These are phyloP conservation scores for Nitzschia sp. DNA, from an alignment of 108 stramenopile genomes.

Conservation along the genomic window DNA sequence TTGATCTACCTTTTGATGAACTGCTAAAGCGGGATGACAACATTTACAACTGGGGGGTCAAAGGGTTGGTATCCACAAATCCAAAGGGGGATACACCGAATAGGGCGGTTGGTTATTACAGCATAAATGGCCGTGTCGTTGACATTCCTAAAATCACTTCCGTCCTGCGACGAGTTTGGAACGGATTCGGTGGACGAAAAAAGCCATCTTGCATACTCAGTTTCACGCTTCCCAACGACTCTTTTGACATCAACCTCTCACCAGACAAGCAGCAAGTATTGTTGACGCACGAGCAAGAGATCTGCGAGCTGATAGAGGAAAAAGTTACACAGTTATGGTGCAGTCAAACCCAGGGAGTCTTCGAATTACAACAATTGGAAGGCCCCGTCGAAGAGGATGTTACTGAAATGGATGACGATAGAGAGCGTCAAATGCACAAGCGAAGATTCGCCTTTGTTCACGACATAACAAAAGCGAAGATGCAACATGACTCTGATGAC, in stretches of 20 bases:
- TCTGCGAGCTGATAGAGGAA: conserved; percentile 51
- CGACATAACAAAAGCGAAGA: conserved; percentile 36
- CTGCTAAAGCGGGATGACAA: neutral
- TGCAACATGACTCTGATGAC: conserved; percentile 51
- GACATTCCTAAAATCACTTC: conserved; percentile 84
- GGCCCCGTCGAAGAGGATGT: conserved; percentile 6
- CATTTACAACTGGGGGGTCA: conserved; percentile 45
- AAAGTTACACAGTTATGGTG: conserved; percentile 55
- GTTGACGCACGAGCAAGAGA: conserved; percentile 69
- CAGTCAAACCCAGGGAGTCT: conserved; percentile 59
- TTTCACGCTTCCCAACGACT: conserved; percentile 75
- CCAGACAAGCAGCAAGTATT: conserved; percentile 97
- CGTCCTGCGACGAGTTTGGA: conserved; percentile 79
- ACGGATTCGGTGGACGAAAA: conserved; percentile 71
- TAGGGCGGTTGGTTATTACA: conserved; percentile 76
- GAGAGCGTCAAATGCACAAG: conserved; percentile 34
- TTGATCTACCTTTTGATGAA: conserved; percentile 22
- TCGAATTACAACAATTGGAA: conserved; percentile 32
- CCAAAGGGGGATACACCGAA: conserved; percentile 45
- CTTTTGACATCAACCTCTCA: conserved; percentile 94
- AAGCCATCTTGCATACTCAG: conserved; percentile 89
- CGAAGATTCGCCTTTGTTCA: conserved; percentile 56
- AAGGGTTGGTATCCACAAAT: conserved; percentile 83
- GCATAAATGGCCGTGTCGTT: conserved; percentile 95
- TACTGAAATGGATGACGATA: conserved; percentile 9